Evolutionary conservation across 2,329 filamentous ascomycete genomes (phyloP), one percentile per base, ranked within the genome.

Genomic region (Trichophyton mentagrophytes): DNA sequence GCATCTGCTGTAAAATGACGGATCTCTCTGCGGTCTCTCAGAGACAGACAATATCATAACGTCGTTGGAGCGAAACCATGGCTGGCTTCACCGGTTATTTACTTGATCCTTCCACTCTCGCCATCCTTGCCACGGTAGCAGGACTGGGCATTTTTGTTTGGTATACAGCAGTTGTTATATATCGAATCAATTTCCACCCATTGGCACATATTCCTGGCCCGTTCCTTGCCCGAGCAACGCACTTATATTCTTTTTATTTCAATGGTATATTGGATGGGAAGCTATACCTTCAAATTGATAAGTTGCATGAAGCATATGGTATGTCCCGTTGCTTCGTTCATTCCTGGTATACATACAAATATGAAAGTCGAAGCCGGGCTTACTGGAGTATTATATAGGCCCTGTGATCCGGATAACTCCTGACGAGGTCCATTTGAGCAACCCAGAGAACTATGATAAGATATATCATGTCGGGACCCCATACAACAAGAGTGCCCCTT

Each of bases 401-500:
- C 64, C 59, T n/a, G 62, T 65, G 25, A 47, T 65, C 20, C 60
- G 64, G 3, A 65, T 65, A 51, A 62, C 60, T 9, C 64, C 64
- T 7, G 55, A 57, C 15, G 62, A 65, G 27, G 30, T 65, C 20
- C 64, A 65, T 40, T 40, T 65, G 9, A 56, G 60, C 51, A 62
- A 65, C 33, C 63, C 65, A 5, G 58, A 67, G 2, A 66, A 64
- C 53, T 68, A 64, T 57, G 65, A 68, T n/a, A 56, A 58, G 8
- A 59, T 68, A 6, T 68, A 66, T 61, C 62, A 63, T 59, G 65
- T 67, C 13, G 66, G 65, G 63, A 40, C 65, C 17, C 47, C 57
- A 20, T 51, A 66, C 30, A 62, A 67, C 61, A 67, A 68, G 61
- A 66, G 66, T 61, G 53, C 61, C 3, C 65, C 60, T 22, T 69